These are phyloP conservation scores for Auricularia cornea DNA, from an alignment of 768 basidiomycete genomes.

Conservation along the genomic window DNA sequence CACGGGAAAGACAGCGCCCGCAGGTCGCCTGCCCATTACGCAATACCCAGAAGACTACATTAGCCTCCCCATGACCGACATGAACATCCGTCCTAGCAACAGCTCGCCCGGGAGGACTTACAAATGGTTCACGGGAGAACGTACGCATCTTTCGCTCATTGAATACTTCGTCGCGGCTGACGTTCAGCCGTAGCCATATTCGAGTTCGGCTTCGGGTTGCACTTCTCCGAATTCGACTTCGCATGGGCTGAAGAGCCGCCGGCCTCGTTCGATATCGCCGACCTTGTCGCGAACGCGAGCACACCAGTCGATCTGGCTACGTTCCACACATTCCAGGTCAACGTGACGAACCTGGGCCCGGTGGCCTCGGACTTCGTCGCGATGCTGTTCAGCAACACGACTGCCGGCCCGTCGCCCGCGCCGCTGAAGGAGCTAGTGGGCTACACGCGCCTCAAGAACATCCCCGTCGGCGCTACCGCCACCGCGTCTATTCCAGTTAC, in stretches of 20 bases:
- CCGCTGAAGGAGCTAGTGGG: slow-evolving; percentile 45
- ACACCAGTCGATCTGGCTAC: slow-evolving; percentile 33
- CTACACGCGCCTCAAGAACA: slow-evolving; percentile 35
- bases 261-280: slow-evolving; percentile 32
- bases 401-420: slow-evolving; percentile 40
- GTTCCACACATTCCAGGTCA: slow-evolving; percentile 43
- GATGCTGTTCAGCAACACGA: slow-evolving; percentile 42
- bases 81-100: slow-evolving; percentile 41
- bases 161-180: no score
- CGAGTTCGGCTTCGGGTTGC: neutral
- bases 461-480: slow-evolving; percentile 21
- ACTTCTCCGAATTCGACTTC: slow-evolving; percentile 43
- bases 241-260: slow-evolving; percentile 36
- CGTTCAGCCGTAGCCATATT: neutral
- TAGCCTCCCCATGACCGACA: slow-evolving; percentile 48
- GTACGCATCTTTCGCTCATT: no score
- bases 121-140: slow-evolving; percentile 45
- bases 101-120: slow-evolving; percentile 49
- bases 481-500: slow-evolving; percentile 34
- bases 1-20: slow-evolving; percentile 41
- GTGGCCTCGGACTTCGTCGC: slow-evolving; percentile 47
- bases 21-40: slow-evolving; percentile 46
- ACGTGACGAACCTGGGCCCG: slow-evolving; percentile 40
- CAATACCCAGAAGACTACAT: slow-evolving; percentile 46
- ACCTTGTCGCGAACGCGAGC: slow-evolving; percentile 22